Conservation (phyloP, 73 alveolate species). For the Durusdinium trenchii region DNA sequence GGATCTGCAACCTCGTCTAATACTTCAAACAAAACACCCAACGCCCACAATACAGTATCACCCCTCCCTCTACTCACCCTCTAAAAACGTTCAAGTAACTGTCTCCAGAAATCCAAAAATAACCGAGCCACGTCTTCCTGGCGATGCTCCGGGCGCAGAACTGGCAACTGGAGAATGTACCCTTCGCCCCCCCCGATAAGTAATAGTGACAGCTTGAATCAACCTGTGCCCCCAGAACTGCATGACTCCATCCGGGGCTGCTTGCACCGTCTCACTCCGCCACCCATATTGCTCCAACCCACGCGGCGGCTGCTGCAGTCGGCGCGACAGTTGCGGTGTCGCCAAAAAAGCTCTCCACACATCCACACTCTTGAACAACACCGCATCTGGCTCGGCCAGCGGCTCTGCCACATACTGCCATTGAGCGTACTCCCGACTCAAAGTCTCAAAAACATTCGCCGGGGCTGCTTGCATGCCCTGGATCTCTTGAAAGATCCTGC, state of each 20-base stretch:
- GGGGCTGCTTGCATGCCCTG: slow-evolving; percentile 2
- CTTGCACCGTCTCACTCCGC: too few species aligned
- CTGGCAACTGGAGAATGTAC: neutral
- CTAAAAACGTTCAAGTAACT: neutral
- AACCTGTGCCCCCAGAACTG: neutral
- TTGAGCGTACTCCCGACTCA: neutral
- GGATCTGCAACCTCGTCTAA: neutral
- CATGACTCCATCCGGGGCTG: too few species aligned
- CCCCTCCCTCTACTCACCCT: neutral
- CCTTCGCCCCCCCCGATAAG: neutral
- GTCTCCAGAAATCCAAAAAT: neutral
- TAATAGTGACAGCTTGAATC: neutral
- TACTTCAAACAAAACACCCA: neutral
- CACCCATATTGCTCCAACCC: too few species aligned
- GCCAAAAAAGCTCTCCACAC: too few species aligned
- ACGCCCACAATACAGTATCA: neutral
- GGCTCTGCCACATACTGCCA: slow-evolving; percentile 1
- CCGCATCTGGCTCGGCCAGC: neutral
- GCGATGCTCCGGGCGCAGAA: neutral
- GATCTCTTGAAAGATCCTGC: neutral
- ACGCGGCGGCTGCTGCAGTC: too few species aligned
- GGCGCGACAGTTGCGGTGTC: too few species aligned
- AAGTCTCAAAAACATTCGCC: neutral
- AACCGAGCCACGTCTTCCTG: neutral
- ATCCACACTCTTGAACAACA: neutral